Base-by-base conservation (phyloP, 2,329 filamentous ascomycete genomes). In the Leptographium lundbergii region DNA sequence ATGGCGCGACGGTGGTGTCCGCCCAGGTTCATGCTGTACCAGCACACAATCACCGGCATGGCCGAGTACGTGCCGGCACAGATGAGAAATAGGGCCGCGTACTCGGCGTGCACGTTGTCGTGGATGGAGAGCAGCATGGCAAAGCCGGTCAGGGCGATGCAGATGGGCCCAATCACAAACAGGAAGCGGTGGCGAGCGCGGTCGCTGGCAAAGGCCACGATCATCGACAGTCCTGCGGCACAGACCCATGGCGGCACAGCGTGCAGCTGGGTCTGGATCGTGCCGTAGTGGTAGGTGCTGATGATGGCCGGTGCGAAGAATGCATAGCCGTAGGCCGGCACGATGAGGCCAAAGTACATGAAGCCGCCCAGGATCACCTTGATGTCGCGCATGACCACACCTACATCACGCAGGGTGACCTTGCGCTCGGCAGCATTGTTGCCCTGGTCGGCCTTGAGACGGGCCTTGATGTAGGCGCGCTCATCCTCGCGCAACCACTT, bases 21-120 rank as follows among this genome's bases (percentile, higher is more conserved):
- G 2, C 82, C 82, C 1, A 90, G 74, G 65, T 91, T 91, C 82
- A 90, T 89, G 65, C 86, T 86, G 70, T 87, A 91, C 87, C 88
- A 91, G 69, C 87, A 91, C 9, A 91, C 81, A 51, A 91, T 82
- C 34, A 96, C 85, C 0, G 92, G 91, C 87, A 96, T 91, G n/a
- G 91, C 89, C 1, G 84, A 85, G 72, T 95, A 96, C 0, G 82
- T 80, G 56, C 89, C 89, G 74, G 85, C 85, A 2, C 88, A 86
- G 56, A 95, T 82, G 36, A 96, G 75, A 75, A 95, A 95, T 0
- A 96, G 78, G 0, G 87, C 88, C 0, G 77, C 87, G 66, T 96
- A 96, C 69, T 94, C 81, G 7, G 89, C 72, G 14, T 78, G 63
- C 0, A 74, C 75, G 69, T 89, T 81, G 67, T 87, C 72, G 69